Percentiles rank a stretch among this genome's conserved stretches.
Evolutionary conservation across 352 stramenopile genomes (phyloP).

Genomic region (Phytophthora gonapodyides): DNA sequence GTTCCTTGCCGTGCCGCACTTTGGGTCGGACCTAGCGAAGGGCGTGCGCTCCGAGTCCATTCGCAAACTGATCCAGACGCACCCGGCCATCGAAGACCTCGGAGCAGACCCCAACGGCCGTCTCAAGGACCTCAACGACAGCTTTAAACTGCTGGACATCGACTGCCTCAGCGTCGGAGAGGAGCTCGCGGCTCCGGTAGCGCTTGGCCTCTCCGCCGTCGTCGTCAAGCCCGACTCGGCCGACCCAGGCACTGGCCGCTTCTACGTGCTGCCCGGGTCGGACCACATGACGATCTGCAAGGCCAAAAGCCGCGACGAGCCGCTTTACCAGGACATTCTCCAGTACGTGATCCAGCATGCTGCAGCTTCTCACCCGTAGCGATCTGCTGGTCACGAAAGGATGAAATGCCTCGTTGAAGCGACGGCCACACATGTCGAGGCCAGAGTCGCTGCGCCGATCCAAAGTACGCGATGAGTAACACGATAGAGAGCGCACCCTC

Average conservation of each 20-base stretch:
- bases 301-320: conserved; percentile 61
- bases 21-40: conserved; percentile 76
- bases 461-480: conserved; percentile 24
- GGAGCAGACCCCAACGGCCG: conserved; percentile 55
- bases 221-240: conserved; percentile 81
- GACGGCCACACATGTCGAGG: conserved; percentile 4
- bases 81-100: conserved; percentile 78
- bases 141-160: conserved; percentile 65
- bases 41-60: conserved; percentile 70
- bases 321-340: conserved; percentile 67
- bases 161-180: conserved; percentile 79
- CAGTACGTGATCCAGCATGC: conserved; percentile 39
- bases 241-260: conserved; percentile 68
- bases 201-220: conserved; percentile 70
- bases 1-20: conserved; percentile 86
- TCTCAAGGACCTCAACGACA: conserved; percentile 68
- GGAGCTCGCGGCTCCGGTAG: conserved; percentile 59
- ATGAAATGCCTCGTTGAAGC: conserved; percentile 15
- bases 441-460: conserved; percentile 10
- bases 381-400: conserved; percentile 15
- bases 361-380: background rate
- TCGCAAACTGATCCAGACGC: conserved; percentile 68
- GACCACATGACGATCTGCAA: conserved; percentile 92
- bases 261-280: conserved; percentile 60
- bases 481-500: conserved; percentile 30